Percentiles rank a stretch among this genome's conserved stretches.
These are phyloP conservation scores for Cystobasidium pallidum DNA, from an alignment of 1,284 basidiomycete genomes.

Conservation along the genomic window DNA sequence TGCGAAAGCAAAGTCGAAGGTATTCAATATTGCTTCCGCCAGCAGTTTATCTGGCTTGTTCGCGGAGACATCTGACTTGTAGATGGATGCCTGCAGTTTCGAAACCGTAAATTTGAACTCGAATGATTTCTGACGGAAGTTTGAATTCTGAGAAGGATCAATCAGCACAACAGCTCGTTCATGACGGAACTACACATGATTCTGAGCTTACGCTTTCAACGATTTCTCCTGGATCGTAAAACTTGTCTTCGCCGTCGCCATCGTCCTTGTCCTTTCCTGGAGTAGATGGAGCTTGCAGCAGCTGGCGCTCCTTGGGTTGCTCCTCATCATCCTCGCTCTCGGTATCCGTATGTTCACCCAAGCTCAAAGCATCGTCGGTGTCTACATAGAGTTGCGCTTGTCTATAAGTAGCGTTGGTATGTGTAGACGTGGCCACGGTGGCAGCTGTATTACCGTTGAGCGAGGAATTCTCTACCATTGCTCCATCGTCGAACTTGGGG, in stretches of 20 bases:
- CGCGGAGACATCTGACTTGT: constrained; percentile 63
- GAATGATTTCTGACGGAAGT: constrained; percentile 79
- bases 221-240: constrained; percentile 75
- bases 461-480: constrained; percentile 30
- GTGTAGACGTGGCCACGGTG: constrained; percentile 4
- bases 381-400: constrained; percentile 37
- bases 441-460: constrained; percentile 6
- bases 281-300: constrained; percentile 16
- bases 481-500: constrained; percentile 69
- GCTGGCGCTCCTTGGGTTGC: constrained; percentile 49
- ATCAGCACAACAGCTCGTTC: not conserved
- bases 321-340: constrained; percentile 64
- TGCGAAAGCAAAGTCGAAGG: constrained; percentile 75
- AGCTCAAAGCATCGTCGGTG: constrained; percentile 39
- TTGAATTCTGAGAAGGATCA: constrained; percentile 59
- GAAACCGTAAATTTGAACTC: constrained; percentile 90
- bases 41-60: constrained; percentile 71
- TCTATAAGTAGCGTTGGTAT: constrained; percentile 2
- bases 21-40: constrained; percentile 78
- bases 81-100: constrained; percentile 79
- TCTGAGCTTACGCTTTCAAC: constrained; percentile 62
- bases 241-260: constrained; percentile 64
- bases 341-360: constrained; percentile 67
- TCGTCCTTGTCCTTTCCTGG: constrained; percentile 51
- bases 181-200: constrained; percentile 24